These are phyloP conservation scores for Zanthoxylum bungeanum DNA, from an alignment of 345 rosid species.

Conservation along the genomic window DNA sequence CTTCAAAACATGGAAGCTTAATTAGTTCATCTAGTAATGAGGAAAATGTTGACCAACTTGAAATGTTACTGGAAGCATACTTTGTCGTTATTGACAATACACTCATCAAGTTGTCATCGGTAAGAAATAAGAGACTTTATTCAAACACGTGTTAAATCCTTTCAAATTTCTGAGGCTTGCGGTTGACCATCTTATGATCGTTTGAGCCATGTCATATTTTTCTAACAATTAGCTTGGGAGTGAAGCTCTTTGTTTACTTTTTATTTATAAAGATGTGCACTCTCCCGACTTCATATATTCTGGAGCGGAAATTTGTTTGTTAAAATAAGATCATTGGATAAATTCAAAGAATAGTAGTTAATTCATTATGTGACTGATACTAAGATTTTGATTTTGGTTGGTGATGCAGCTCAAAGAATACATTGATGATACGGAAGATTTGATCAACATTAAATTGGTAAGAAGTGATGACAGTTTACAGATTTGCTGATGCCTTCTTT, in stretches of 20 bases:
- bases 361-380: neutral
- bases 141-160: neutral
- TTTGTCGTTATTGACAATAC: conserved; percentile 69
- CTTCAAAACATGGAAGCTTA: conserved; percentile 65
- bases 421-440: conserved; percentile 94
- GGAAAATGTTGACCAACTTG: conserved; percentile 86
- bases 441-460: conserved; percentile 94
- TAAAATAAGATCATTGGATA: neutral
- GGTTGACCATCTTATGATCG: neutral
- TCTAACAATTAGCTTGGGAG: neutral
- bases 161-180: neutral
- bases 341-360: neutral
- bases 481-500: neutral
- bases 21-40: conserved; percentile 53
- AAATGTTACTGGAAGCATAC: conserved; percentile 95
- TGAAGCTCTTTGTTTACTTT: neutral
- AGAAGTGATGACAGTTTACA: conserved; percentile 4
- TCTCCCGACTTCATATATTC: neutral
- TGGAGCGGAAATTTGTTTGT: neutral
- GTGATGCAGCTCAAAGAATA: conserved; percentile 85
- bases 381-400: conserved; percentile 1
- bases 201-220: neutral
- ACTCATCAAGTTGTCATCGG: conserved; percentile 86
- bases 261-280: neutral
- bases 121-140: conserved; percentile 29